These are phyloP conservation scores for Aspergillus texensis DNA, from an alignment of 2,329 filamentous ascomycete species.

Conservation along the genomic window DNA sequence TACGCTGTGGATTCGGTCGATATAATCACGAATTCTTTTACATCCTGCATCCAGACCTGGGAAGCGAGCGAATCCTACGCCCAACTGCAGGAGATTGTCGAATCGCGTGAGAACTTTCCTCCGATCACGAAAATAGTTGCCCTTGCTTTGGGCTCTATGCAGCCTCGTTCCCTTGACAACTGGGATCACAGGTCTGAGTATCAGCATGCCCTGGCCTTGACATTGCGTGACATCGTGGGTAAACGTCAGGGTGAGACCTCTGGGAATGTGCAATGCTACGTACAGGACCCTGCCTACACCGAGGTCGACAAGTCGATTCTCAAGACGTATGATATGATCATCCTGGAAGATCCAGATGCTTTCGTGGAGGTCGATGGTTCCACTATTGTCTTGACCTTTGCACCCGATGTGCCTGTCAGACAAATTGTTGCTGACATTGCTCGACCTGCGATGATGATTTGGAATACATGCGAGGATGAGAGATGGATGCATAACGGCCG, in stretches of 20 bases:
- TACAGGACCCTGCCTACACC: conserved; percentile 21
- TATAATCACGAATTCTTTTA: neutral
- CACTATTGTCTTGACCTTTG: conserved; percentile 33
- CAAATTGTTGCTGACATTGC: conserved; percentile 40
- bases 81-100: neutral
- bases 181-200: neutral
- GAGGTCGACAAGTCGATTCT: conserved; percentile 14
- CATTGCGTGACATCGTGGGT: conserved; percentile 3
- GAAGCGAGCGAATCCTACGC: neutral
- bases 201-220: conserved; percentile 12
- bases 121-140: conserved; percentile 5
- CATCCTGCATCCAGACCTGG: neutral
- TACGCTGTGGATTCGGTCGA: neutral
- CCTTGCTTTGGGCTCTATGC: neutral
- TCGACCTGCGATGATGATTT: conserved; percentile 25
- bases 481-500: neutral
- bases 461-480: neutral
- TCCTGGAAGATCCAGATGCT: conserved; percentile 23
- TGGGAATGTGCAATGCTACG: conserved; percentile 12
- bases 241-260: neutral
- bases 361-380: conserved; percentile 36
- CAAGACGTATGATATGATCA: conserved; percentile 1
- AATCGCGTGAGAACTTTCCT: neutral
- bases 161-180: neutral
- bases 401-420: conserved; percentile 30